Base-by-base conservation (phyloP, 2,329 filamentous ascomycete species). In the Phoma herbarum region DNA sequence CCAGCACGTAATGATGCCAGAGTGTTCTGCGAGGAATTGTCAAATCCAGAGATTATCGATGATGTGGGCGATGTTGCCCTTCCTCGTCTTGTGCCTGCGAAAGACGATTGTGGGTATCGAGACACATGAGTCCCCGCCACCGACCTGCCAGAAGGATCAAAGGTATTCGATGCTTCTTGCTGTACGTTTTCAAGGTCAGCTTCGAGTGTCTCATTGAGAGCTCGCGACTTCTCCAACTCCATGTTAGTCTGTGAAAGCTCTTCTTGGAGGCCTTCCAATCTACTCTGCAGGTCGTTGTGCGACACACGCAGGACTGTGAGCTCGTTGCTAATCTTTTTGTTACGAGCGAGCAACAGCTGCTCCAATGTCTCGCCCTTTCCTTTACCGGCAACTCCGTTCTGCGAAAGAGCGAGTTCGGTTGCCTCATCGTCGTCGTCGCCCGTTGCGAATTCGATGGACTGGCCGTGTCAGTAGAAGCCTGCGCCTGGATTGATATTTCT, bases 21-120 rank as follows among this genome's bases (percentile, higher is more conserved):
- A 14, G 81, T 82, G 60, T 57, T 70, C 47, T 70, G 69, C 4
- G 69, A 67, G 8, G 66, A 58, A 49, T 72, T 70, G 58, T 96
- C 91, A 73, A 97, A 93, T n/a, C 95, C 95, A 60, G 93, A 97
- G 69, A 99, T 98, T 70, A 99, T 98, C 20, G 94, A 98, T 4
- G 94, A 98, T 1, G 95, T 98, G 0, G 95, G 96, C 2, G 95
- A 98, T 26, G 56, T 59, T 16, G 90, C 86, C 28, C 90, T 87
- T 69, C 88, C 86, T 47, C 90, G 85, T 18, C 86, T 80, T 7
- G 71, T 84, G 16, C 74, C 73, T 3, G 63, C 69, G 58, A 80
- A 83, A 3, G 81, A 80, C 12, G 90, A 88, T 66, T 87, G 88
- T 2, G 90, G 89, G 71, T 93, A 91, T 47, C 90, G 87, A 22